Evolutionary conservation across 1,284 basidiomycete species (phyloP).

Genomic region (Trichosporon sp.): DNA sequence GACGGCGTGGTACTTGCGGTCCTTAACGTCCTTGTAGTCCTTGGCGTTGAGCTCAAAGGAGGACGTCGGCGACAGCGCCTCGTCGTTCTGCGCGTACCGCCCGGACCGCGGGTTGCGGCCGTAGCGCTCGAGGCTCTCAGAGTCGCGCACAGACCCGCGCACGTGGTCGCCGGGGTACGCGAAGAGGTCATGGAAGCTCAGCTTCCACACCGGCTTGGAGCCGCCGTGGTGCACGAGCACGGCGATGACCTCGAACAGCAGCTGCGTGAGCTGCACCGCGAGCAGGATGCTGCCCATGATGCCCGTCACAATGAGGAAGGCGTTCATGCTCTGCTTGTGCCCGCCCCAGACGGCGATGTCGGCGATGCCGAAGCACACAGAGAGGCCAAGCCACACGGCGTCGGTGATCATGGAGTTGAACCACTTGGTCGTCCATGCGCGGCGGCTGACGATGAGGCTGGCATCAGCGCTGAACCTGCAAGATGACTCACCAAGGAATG

Average conservation of each 20-base stretch:
- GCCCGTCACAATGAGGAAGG: background rate
- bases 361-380: background rate
- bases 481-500: background rate
- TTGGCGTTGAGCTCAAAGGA: background rate
- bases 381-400: background rate
- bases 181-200: background rate
- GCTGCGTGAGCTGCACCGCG: background rate
- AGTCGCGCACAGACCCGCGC: background rate
- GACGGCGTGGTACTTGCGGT: background rate
- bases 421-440: background rate
- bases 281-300: background rate
- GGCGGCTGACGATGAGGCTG: background rate
- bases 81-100: background rate
- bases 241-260: background rate
- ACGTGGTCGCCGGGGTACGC: background rate
- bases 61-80: background rate
- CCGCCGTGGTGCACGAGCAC: background rate
- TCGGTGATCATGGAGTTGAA: background rate
- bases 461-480: background rate
- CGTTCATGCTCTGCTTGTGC: background rate
- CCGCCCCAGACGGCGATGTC: background rate
- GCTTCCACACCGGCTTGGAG: background rate
- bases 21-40: background rate
- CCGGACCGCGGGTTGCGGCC: background rate
- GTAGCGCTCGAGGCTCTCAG: background rate